Evolutionary conservation across 352 stramenopile species (phyloP).

Genomic region (Thalassiosira oceanica): DNA sequence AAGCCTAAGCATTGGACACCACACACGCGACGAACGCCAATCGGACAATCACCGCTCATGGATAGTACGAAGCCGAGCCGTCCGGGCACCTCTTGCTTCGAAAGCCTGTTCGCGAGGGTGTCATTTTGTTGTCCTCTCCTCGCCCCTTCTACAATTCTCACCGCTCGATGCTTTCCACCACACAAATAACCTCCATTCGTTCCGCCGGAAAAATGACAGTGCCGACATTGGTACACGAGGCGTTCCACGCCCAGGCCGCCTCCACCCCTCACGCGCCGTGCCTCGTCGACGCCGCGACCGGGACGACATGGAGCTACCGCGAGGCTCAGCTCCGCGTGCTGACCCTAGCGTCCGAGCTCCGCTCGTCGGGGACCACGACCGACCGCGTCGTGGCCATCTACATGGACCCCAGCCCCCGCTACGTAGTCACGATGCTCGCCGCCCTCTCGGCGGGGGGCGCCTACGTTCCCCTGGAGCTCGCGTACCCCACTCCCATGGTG

Average conservation of each 20-base stretch:
- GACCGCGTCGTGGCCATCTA: constrained; percentile 76
- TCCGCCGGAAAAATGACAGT: no score
- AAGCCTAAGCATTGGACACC: no score
- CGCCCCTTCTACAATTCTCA: no score
- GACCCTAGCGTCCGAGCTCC: constrained; percentile 32
- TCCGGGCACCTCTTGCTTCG: no score
- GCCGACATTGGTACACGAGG: constrained; percentile 26
- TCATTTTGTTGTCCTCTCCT: no score
- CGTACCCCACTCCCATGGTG: constrained; percentile 88
- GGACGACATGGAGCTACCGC: constrained; percentile 17
- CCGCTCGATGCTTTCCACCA: no score
- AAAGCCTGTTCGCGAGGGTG: no score
- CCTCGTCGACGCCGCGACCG: constrained; percentile 24
- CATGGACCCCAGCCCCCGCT: constrained; percentile 90
- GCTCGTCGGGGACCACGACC: constrained; percentile 16
- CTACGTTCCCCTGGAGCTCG: constrained; percentile 87
- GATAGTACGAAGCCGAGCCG: no score
- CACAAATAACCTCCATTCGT: no score
- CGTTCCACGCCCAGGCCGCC: constrained; percentile 63
- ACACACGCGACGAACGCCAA: no score
- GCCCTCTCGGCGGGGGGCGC: constrained; percentile 86
- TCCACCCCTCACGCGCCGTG: constrained; percentile 63
- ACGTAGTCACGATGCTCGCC: constrained; percentile 88
- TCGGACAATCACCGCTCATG: no score
- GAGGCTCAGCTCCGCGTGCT: constrained; percentile 48